Conservation (phyloP, 495 filamentous ascomycete genomes). For the Aspergillus heteromorphus region DNA sequence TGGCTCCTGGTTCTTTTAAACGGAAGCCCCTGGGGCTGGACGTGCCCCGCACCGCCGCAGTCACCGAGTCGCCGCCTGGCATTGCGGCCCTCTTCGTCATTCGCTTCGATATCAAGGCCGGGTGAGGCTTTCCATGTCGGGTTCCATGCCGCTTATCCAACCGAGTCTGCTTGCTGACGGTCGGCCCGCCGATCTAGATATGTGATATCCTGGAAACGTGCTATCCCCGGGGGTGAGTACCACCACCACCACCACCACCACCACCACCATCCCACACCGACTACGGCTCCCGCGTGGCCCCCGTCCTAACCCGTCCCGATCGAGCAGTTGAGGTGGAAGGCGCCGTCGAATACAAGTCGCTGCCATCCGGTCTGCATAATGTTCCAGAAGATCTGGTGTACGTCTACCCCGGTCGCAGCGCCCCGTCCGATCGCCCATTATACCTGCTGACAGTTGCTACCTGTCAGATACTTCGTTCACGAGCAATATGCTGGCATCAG, state of each 20-base stretch:
- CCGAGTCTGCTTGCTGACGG: slow-evolving; percentile 14
- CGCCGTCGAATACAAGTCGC: slow-evolving; percentile 87
- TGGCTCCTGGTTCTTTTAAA: slow-evolving; percentile 27
- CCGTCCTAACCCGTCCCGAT: slow-evolving; percentile 18
- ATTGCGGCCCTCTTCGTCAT: slow-evolving; percentile 82
- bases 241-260: too few species aligned
- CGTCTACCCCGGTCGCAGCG: slow-evolving; percentile 9
- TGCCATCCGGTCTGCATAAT: slow-evolving; percentile 89
- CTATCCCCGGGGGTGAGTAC: slow-evolving; percentile 55
- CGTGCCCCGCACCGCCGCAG: slow-evolving; percentile 26
- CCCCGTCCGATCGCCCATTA: background rate
- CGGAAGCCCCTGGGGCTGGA: slow-evolving; percentile 31
- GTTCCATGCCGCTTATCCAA: background rate
- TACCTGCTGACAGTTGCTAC: background rate
- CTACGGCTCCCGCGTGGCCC: background rate
- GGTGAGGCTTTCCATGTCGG: slow-evolving; percentile 41
- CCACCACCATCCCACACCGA: too few species aligned
- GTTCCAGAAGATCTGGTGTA: slow-evolving; percentile 82
- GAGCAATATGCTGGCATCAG: slow-evolving; percentile 81
- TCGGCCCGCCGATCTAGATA: slow-evolving; percentile 42
- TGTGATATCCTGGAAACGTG: slow-evolving; percentile 81
- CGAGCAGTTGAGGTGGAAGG: slow-evolving; percentile 72
- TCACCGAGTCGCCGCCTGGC: slow-evolving; percentile 51
- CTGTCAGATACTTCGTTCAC: slow-evolving; percentile 75
- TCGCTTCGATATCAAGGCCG: slow-evolving; percentile 79